A percentile compares a stretch with the other conserved stretches of the same genome.
phyloP scores from a whole-genome alignment of 2,329 filamentous ascomycete genomes.

The Xylaria sp. region DNA sequence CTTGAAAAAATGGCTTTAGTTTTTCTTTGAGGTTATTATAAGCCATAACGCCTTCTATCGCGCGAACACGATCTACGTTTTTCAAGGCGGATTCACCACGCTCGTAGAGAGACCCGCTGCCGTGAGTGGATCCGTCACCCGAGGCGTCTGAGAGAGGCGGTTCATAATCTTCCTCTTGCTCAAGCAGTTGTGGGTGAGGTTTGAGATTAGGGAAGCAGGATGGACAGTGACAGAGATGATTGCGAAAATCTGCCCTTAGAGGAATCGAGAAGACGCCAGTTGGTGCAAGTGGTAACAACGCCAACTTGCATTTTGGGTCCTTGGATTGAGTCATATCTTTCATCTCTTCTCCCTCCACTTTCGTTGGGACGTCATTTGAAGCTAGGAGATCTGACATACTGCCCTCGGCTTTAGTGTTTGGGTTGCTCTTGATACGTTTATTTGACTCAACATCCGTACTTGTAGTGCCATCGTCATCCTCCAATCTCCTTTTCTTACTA shows the following conservation, averaged over 20 bases:
- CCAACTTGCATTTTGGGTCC: slow-evolving; percentile 65
- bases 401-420: slow-evolving; percentile 28
- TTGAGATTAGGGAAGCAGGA: slow-evolving; percentile 80
- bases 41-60: slow-evolving; percentile 97
- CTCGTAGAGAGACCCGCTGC: slow-evolving; percentile 86
- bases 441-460: slow-evolving; percentile 49
- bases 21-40: slow-evolving; percentile 97
- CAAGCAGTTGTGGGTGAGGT: slow-evolving; percentile 81
- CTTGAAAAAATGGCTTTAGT: slow-evolving; percentile 92
- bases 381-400: slow-evolving; percentile 17
- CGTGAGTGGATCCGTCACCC: slow-evolving; percentile 67
- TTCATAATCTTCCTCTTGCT: slow-evolving; percentile 95
- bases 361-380: slow-evolving; percentile 13
- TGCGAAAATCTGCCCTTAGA: slow-evolving; percentile 80
- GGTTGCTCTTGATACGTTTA: slow-evolving; percentile 65
- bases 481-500: slow-evolving; percentile 74
- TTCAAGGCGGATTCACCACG: slow-evolving; percentile 91
- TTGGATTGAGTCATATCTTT: slow-evolving; percentile 36
- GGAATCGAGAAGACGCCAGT: slow-evolving; percentile 80
- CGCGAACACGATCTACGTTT: slow-evolving; percentile 90
- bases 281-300: slow-evolving; percentile 66
- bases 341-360: slow-evolving; percentile 41
- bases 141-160: slow-evolving; percentile 80
- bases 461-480: slow-evolving; percentile 60
- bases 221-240: slow-evolving; percentile 82